These are phyloP conservation scores for Pyrenophora tritici-repentis DNA, from an alignment of 2,329 filamentous ascomycete species.

Conservation along the genomic window DNA sequence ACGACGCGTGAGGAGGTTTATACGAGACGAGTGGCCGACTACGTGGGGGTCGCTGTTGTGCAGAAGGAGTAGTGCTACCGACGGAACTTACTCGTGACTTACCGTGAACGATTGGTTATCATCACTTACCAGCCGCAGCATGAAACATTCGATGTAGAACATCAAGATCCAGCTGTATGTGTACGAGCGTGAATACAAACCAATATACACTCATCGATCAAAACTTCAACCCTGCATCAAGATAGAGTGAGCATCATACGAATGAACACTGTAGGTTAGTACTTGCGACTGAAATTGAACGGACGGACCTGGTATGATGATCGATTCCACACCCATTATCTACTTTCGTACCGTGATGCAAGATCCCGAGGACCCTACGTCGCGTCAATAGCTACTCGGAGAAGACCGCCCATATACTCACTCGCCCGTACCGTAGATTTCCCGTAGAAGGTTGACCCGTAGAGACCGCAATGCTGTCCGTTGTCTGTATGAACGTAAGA, in stretches of 20 bases:
- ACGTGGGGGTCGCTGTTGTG: background rate
- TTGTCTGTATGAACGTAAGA: background rate
- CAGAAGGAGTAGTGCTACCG: background rate
- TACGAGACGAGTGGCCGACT: background rate
- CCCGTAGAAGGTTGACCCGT: background rate
- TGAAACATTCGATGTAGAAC: background rate
- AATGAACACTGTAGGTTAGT: background rate
- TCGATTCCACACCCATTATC: conserved; percentile 11
- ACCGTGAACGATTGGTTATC: background rate
- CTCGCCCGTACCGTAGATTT: conserved; percentile 6
- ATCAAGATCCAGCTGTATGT: background rate
- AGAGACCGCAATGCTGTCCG: background rate
- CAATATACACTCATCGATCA: no score
- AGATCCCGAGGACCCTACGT: conserved; percentile 29
- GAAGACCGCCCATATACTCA: conserved; percentile 19
- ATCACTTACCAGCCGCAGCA: background rate
- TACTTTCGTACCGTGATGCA: conserved; percentile 18
- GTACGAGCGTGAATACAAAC: background rate
- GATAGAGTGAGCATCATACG: background rate
- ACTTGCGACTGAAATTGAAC: background rate
- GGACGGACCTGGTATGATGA: conserved; percentile 12
- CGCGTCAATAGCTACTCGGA: conserved; percentile 23
- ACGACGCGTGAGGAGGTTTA: conserved; percentile 6
- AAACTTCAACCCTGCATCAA: no score
- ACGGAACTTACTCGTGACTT: background rate